Evolutionary conservation across 164 flowering plant species (phyloP), one percentile per base, ranked within the genome.

Genomic region (Akebia trifoliata): DNA sequence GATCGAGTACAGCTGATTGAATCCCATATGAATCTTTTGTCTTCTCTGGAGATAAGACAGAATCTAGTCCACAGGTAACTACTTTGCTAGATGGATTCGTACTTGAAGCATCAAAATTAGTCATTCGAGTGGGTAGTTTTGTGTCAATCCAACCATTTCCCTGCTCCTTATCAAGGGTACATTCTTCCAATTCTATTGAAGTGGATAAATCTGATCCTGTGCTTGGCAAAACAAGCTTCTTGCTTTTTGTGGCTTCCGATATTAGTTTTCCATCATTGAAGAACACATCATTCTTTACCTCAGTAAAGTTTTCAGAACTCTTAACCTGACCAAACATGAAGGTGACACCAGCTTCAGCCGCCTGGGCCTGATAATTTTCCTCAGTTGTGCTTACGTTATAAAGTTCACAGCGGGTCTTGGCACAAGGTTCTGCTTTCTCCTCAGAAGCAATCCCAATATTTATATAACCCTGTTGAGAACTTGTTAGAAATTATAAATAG

Each of bases 381-480:
- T 46, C 78, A 54, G 66, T 52, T 32, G 43, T 74, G 37, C 70
- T 74, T 42, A 71, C 85, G 29, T 68, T 57, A 14, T 73, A 29
- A 65, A 75, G 69, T 50, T 74, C 67, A 48, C 62, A 62, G 53
- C 69, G 62, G 40, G 75, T 64, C 37, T 62, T 52, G 24, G 47
- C 26, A 52, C 24, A 43, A 55, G 66, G 36, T 58, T 69, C 74
- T 39, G 63, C 65, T 45, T 72, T 78, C 54, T 71, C 80, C 76
- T 59, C 70, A 25, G 86, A 76, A 71, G 97, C 90, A 71, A 94
- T 70, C 64, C 99, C 99, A 67, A 72, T 66, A 71, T 94, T 94
- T 73, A 94, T 94, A 67, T 82, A 90, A 66, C 99, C 97, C 99
- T 94, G 93, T 72, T 36, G 42, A 79, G 48, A 65, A 43, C 21